Percentiles rank a stretch among this genome's conserved stretches.
Conservation (phyloP, 257 asterid genomes). For the Anisodus tanguticus region DNA sequence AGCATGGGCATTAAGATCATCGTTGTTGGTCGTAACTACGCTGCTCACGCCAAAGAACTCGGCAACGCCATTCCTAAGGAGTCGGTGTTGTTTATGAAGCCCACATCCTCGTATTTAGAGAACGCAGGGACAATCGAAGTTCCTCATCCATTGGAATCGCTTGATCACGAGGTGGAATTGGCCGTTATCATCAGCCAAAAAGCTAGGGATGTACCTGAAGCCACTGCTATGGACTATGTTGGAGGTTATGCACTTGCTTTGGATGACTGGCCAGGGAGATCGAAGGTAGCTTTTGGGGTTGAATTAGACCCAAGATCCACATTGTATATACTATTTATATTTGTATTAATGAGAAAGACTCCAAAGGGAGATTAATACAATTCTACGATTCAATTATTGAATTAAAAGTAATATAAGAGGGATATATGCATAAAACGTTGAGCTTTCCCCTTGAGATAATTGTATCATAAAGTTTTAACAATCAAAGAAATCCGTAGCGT, state of each 20-base stretch:
- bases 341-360: too few relatives aligned
- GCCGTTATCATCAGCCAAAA: slow-evolving; percentile 88
- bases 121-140: slow-evolving; percentile 88
- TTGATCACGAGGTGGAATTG: slow-evolving; percentile 96
- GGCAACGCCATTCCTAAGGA: slow-evolving; percentile 95
- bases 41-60: slow-evolving; percentile 94
- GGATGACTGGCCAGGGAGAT: too few relatives aligned
- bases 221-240: slow-evolving; percentile 77
- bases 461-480: background rate
- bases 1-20: slow-evolving; percentile 79
- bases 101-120: slow-evolving; percentile 86
- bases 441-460: background rate
- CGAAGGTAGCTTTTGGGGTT: too few relatives aligned
- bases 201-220: slow-evolving; percentile 86
- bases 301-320: too few relatives aligned
- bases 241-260: slow-evolving; percentile 55
- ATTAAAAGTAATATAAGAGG: too few relatives aligned
- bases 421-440: background rate
- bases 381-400: too few relatives aligned
- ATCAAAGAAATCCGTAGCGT: background rate
- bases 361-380: too few relatives aligned
- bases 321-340: too few relatives aligned
- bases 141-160: slow-evolving; percentile 76
- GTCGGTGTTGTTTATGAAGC: slow-evolving; percentile 95
- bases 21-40: slow-evolving; percentile 97